These are phyloP conservation scores for Caryopteris hybrid DNA, from an alignment of 305 asterid species.

Conservation along the genomic window DNA sequence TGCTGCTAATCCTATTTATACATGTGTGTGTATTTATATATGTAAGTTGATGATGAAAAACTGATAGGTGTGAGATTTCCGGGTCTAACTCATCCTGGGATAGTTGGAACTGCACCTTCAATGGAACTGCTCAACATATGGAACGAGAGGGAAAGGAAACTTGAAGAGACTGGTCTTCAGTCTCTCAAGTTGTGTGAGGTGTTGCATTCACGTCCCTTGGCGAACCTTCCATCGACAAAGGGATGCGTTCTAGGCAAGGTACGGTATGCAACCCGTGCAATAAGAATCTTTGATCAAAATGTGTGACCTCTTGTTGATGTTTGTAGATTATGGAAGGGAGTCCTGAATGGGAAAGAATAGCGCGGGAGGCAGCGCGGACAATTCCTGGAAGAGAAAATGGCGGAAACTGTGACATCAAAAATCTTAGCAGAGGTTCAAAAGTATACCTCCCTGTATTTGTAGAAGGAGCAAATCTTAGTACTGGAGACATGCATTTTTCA, in stretches of 20 bases:
- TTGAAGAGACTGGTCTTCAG: conserved; percentile 61
- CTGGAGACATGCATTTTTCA: conserved; percentile 97
- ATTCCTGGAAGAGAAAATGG: conserved; percentile 97
- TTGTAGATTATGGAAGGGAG: conserved; percentile 65
- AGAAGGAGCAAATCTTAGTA: conserved; percentile 92
- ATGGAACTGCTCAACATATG: conserved; percentile 73
- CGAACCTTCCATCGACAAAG: conserved; percentile 75
- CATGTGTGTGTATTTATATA: neutral
- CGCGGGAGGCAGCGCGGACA: conserved; percentile 82
- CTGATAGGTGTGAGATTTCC: conserved; percentile 88
- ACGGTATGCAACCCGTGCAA: no score
- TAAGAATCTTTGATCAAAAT: no score
- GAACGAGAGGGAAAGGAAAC: conserved; percentile 73
- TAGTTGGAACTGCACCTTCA: conserved; percentile 96
- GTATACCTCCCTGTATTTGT: conserved; percentile 92
- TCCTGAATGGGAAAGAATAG: conserved; percentile 85
- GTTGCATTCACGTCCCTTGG: conserved; percentile 77
- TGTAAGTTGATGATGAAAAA: neutral
- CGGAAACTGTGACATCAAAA: conserved; percentile 91
- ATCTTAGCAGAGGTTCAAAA: conserved; percentile 89
- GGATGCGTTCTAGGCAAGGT: conserved; percentile 95
- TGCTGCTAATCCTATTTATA: no score
- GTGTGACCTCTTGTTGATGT: neutral
- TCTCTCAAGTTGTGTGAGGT: conserved; percentile 80
- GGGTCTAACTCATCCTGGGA: conserved; percentile 87